Conservation (phyloP, 352 stramenopile species). For the Pythium plurisporium region DNA sequence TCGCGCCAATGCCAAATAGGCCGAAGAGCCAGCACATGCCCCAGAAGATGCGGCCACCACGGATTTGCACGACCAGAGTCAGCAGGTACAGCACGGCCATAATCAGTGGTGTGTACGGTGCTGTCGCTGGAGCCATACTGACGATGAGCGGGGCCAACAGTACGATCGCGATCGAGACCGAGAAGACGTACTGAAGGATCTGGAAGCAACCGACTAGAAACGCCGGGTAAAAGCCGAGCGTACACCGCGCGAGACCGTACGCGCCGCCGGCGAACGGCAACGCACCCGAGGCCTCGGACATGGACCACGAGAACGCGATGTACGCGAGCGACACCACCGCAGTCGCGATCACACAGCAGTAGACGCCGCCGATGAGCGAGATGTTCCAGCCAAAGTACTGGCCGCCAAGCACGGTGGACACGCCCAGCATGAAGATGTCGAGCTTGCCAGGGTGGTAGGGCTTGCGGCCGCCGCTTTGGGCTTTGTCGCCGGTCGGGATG, state of each 20-base stretch:
- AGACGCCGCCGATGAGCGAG: neutral
- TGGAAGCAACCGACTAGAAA: slow-evolving; percentile 19
- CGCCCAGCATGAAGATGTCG: neutral
- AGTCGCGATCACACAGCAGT: slow-evolving; percentile 4
- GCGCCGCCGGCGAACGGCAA: slow-evolving; percentile 26
- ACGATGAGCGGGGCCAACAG: slow-evolving; percentile 6
- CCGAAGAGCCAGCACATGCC: slow-evolving; percentile 21
- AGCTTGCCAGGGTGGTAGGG: neutral
- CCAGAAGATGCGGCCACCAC: slow-evolving; percentile 27
- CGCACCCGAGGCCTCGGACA: slow-evolving; percentile 22
- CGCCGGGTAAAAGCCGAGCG: slow-evolving; percentile 22
- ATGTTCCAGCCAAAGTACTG: slow-evolving; percentile 27
- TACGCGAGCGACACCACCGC: slow-evolving; percentile 18
- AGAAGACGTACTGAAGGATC: slow-evolving; percentile 10
- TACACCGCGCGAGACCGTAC: slow-evolving; percentile 23
- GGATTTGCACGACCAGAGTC: slow-evolving; percentile 18
- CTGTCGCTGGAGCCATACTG: too few species aligned
- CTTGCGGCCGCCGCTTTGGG: too few species aligned
- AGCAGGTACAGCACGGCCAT: slow-evolving; percentile 25
- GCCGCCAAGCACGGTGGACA: slow-evolving; percentile 13
- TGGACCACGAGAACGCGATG: slow-evolving; percentile 18
- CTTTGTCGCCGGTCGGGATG: neutral
- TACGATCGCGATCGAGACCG: neutral
- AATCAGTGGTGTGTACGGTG: too few species aligned
- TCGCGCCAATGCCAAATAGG: slow-evolving; percentile 6